Conservation (phyloP, 1,139 yeast genomes). For the Geotrichum siamense region DNA sequence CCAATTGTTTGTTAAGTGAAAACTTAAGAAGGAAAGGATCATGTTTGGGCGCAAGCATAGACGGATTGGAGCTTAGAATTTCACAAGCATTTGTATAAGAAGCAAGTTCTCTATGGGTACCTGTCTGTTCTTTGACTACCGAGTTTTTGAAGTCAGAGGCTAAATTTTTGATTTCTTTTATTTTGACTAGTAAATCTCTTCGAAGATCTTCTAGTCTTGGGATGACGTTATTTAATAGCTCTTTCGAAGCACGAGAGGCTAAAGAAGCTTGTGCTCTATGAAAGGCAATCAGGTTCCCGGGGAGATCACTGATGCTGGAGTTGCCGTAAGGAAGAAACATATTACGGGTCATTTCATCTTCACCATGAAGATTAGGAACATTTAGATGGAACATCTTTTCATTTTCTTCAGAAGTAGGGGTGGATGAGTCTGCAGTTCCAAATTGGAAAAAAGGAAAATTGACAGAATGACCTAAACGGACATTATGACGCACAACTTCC, state of each 20-base stretch:
- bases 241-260: slow-evolving; percentile 64
- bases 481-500: slow-evolving; percentile 76
- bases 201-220: slow-evolving; percentile 84
- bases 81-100: slow-evolving; percentile 29
- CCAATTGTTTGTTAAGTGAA: slow-evolving; percentile 66
- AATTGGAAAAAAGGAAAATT: slow-evolving; percentile 44
- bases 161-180: slow-evolving; percentile 76
- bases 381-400: slow-evolving; percentile 16
- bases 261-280: slow-evolving; percentile 67
- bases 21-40: slow-evolving; percentile 81
- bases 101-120: slow-evolving; percentile 40
- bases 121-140: slow-evolving; percentile 58
- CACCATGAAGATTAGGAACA: slow-evolving; percentile 18
- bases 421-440: slow-evolving; percentile 24
- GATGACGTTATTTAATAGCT: slow-evolving; percentile 57
- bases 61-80: slow-evolving; percentile 30
- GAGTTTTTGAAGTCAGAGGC: slow-evolving; percentile 78
- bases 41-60: slow-evolving; percentile 41
- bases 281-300: slow-evolving; percentile 61
- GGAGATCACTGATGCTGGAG: slow-evolving; percentile 78
- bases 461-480: slow-evolving; percentile 73
- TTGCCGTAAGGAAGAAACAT: slow-evolving; percentile 68
- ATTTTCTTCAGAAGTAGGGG: slow-evolving; percentile 17
- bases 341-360: slow-evolving; percentile 34
- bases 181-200: slow-evolving; percentile 72